A percentile compares a stretch with the other conserved stretches of the same genome.
Conservation (phyloP, 2,329 filamentous ascomycete species). For the Cladorrhinum sp. region DNA sequence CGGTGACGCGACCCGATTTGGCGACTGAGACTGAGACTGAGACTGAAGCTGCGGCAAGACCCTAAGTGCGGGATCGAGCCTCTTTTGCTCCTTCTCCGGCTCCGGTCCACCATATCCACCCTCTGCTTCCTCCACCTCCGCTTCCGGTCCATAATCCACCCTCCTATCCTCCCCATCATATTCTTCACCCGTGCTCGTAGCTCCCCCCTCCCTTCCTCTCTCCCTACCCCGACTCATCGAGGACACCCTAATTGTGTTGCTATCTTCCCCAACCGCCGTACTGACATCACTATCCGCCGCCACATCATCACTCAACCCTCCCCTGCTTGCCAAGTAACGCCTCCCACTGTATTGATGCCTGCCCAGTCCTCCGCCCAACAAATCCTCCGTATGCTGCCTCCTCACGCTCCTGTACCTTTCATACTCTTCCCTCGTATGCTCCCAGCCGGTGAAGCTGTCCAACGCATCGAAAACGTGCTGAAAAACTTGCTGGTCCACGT, state of each 20-base stretch:
- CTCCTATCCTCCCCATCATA: neutral
- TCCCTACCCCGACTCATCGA: neutral
- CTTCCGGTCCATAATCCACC: neutral
- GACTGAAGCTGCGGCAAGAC: neutral
- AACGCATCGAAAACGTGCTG: conserved; percentile 88
- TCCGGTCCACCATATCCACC: neutral
- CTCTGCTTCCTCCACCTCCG: neutral
- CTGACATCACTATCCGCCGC: conserved; percentile 33
- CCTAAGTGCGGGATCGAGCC: neutral
- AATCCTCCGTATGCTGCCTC: conserved; percentile 32
- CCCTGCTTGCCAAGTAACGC: neutral
- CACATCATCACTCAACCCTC: conserved; percentile 2
- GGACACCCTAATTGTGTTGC: conserved; percentile 9
- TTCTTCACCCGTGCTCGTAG: neutral
- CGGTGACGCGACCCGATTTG: neutral
- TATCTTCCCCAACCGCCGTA: conserved; percentile 24
- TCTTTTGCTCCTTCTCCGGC: neutral
- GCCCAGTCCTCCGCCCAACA: neutral
- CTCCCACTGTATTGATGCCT: neutral
- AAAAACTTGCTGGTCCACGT: conserved; percentile 82
- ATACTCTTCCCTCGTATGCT: conserved; percentile 59
- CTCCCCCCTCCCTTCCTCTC: neutral
- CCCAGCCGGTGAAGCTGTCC: conserved; percentile 62
- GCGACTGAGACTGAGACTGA: neutral
- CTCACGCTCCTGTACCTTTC: conserved; percentile 53